These are phyloP conservation scores for Saccharomyces kudriavzevii DNA, from an alignment of 805 yeast genomes.

Conservation along the genomic window DNA sequence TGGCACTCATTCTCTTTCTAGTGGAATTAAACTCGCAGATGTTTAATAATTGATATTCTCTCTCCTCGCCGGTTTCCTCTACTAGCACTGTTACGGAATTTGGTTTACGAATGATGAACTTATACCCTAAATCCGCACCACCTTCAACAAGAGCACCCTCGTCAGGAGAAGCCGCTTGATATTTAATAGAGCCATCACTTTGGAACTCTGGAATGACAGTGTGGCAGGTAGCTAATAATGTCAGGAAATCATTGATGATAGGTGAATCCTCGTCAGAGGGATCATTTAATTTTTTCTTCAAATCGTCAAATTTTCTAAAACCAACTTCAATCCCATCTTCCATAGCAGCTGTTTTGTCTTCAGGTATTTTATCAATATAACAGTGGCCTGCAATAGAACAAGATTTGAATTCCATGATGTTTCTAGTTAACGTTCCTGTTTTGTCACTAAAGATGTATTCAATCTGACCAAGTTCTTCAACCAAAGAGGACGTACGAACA, in stretches of 20 bases:
- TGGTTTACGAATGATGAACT: conserved; percentile 79
- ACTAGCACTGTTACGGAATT: conserved; percentile 62
- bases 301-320: conserved; percentile 58
- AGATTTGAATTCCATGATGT: conserved; percentile 92
- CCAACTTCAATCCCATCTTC: conserved; percentile 80
- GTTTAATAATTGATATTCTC: conserved; percentile 70
- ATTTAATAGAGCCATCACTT: conserved; percentile 60
- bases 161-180: conserved; percentile 98
- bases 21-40: conserved; percentile 97
- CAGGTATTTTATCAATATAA: conserved; percentile 83
- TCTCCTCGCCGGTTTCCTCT: conserved; percentile 39
- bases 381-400: conserved; percentile 90
- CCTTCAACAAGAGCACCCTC: conserved; percentile 98
- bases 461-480: conserved; percentile 95
- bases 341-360: conserved; percentile 66
- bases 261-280: conserved; percentile 39
- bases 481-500: conserved; percentile 89
- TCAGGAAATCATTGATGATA: conserved; percentile 66
- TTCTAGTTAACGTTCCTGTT: conserved; percentile 93
- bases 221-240: conserved; percentile 85
- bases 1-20: conserved; percentile 94
- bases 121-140: conserved; percentile 81
- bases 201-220: conserved; percentile 91
- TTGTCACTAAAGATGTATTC: conserved; percentile 94
- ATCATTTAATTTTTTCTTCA: conserved; percentile 41